These are phyloP conservation scores for Knoxia roxburghii DNA, from an alignment of 257 asterid species.

Conservation along the genomic window DNA sequence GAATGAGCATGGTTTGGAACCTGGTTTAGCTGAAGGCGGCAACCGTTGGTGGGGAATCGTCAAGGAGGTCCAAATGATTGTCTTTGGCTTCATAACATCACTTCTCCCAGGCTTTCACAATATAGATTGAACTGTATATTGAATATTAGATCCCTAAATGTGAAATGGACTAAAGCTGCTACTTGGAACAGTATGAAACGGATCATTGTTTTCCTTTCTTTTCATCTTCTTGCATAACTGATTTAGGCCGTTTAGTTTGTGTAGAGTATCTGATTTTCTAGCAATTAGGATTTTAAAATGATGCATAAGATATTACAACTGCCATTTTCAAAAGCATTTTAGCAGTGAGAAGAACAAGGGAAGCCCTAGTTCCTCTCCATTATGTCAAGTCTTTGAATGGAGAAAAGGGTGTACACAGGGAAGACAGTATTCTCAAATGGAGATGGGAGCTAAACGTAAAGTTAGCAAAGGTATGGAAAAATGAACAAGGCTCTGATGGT, in stretches of 20 bases:
- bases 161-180: not conserved
- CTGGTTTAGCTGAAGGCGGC: slow-evolving; percentile 44
- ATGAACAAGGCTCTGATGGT: no score
- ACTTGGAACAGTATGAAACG: not conserved
- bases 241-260: not conserved
- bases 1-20: slow-evolving; percentile 46
- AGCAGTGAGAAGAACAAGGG: no score
- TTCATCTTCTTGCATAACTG: not conserved
- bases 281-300: not conserved
- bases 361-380: no score
- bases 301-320: not conserved
- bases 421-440: no score
- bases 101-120: slow-evolving; percentile 94
- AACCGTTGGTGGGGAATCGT: slow-evolving; percentile 75
- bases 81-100: slow-evolving; percentile 89
- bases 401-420: no score
- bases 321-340: no score
- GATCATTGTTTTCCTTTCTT: not conserved
- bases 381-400: no score
- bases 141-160: not conserved
- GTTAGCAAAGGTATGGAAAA: no score
- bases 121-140: slow-evolving; percentile 45
- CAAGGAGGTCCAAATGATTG: slow-evolving; percentile 77
- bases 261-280: not conserved
- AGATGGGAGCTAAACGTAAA: no score